phyloP scores from a whole-genome alignment of 1,284 basidiomycete genomes.

The Exobasidium cylindrosporum region DNA sequence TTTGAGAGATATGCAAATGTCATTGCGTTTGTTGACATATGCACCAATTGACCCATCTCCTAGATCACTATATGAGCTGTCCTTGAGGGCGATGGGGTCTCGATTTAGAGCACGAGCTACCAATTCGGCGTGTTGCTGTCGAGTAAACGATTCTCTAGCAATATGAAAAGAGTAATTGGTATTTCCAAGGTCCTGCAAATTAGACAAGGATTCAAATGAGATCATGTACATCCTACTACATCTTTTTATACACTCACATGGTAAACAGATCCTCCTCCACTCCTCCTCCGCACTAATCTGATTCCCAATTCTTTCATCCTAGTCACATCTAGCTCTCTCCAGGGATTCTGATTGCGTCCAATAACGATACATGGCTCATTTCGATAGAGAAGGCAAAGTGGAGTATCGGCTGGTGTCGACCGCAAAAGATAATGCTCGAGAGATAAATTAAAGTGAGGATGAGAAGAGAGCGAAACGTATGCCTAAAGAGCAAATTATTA shows the following conservation, averaged over 20 bases:
- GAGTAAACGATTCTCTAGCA: slow-evolving; percentile 75
- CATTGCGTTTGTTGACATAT: slow-evolving; percentile 82
- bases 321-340: slow-evolving; percentile 85
- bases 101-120: slow-evolving; percentile 71
- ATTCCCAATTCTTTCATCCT: slow-evolving; percentile 63
- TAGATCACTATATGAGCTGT: not conserved
- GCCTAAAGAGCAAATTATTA: slow-evolving; percentile 53
- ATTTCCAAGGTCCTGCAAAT: slow-evolving; percentile 82
- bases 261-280: slow-evolving; percentile 96
- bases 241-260: slow-evolving; percentile 65
- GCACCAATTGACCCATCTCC: slow-evolving; percentile 19
- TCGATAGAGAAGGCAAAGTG: slow-evolving; percentile 78
- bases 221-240: not conserved
- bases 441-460: slow-evolving; percentile 89
- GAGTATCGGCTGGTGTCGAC: slow-evolving; percentile 20
- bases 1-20: slow-evolving; percentile 58
- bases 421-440: slow-evolving; percentile 67
- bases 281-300: slow-evolving; percentile 79
- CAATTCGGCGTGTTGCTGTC: slow-evolving; percentile 73
- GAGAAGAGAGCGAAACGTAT: slow-evolving; percentile 76
- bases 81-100: slow-evolving; percentile 14
- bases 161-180: slow-evolving; percentile 95
- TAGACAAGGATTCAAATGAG: not conserved
- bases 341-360: slow-evolving; percentile 95
- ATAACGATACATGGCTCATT: slow-evolving; percentile 89